These are phyloP conservation scores for Fraxinus albicans DNA, from an alignment of 305 asterid genomes.

Conservation along the genomic window DNA sequence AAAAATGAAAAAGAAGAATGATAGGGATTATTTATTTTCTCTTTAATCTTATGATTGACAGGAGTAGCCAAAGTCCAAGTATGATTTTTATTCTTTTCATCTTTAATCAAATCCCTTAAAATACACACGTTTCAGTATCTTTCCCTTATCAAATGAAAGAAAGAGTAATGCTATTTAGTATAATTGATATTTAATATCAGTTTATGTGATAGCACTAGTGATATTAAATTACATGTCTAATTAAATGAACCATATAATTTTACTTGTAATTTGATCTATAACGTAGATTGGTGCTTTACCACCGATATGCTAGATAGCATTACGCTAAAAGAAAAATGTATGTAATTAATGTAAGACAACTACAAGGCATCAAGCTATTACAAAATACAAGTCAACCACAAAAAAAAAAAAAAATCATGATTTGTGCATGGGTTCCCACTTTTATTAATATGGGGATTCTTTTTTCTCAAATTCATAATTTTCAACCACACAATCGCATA, in stretches of 20 bases:
- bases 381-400: background rate
- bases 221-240: too few species aligned
- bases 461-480: too few species aligned
- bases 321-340: too few species aligned
- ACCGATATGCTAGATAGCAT: too few species aligned
- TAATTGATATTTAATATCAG: too few species aligned
- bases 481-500: too few species aligned
- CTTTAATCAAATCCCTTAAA: background rate
- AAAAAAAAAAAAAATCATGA: background rate
- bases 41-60: background rate
- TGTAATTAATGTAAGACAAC: background rate
- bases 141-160: background rate
- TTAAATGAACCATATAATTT: too few species aligned
- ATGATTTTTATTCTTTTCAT: background rate
- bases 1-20: background rate
- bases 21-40: background rate
- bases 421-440: background rate
- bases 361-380: background rate
- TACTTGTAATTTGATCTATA: too few species aligned
- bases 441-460: background rate
- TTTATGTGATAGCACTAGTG: too few species aligned
- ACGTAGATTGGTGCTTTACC: too few species aligned
- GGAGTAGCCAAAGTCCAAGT: background rate
- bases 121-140: background rate
- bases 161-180: too few species aligned